A percentile compares a stretch with the other conserved stretches of the same genome.
Conservation (phyloP, 441 rosid species). For the Erodium texanum region DNA sequence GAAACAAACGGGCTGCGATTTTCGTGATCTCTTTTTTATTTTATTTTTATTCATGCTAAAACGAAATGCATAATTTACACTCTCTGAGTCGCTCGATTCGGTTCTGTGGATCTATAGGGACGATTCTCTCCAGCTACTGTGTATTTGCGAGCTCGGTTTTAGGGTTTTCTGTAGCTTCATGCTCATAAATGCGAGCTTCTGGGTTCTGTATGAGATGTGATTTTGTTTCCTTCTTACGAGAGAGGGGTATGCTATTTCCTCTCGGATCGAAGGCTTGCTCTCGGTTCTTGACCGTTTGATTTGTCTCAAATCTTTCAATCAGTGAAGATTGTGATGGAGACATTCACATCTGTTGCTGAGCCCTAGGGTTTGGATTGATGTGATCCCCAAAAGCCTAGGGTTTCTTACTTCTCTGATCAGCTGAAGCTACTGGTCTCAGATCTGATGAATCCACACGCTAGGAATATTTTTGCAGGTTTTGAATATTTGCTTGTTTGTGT, state of each 20-base stretch:
- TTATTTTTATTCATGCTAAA: too few relatives aligned
- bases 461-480: neutral
- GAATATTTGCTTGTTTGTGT: neutral
- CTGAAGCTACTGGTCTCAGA: neutral
- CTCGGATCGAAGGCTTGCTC: neutral
- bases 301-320: neutral
- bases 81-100: neutral
- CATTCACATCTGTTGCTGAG: slow-evolving; percentile 1
- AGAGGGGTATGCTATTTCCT: neutral
- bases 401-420: neutral
- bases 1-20: neutral
- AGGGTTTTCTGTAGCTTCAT: neutral
- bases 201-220: too few relatives aligned
- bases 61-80: too few relatives aligned
- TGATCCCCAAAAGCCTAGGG: neutral
- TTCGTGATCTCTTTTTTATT: too few relatives aligned
- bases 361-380: slow-evolving; percentile 1
- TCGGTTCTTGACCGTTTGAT: neutral
- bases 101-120: neutral
- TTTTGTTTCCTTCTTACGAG: neutral
- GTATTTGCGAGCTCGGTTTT: neutral
- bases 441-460: neutral
- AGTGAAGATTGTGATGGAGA: neutral
- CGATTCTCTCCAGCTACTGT: neutral
- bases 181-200: too few relatives aligned